Base-by-base conservation (phyloP, 2,329 filamentous ascomycete genomes). In the Penicillium sp. region DNA sequence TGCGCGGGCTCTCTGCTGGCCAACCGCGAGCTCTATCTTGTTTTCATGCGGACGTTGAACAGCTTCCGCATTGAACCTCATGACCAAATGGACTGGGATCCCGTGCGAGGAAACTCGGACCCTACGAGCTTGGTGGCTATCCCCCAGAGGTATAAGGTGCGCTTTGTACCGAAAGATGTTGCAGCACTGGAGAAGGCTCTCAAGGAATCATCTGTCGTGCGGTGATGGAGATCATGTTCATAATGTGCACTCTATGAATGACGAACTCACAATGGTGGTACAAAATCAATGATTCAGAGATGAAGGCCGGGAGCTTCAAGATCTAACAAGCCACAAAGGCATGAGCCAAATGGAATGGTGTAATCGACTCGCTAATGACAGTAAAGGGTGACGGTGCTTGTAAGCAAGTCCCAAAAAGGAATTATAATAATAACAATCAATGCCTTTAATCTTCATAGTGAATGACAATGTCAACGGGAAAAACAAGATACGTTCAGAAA, bases 21-120 rank as follows among this genome's bases (percentile, higher is more conserved):
- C 9, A 84, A 85, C 57, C 72, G 82, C 2, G 82, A 85, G 60
- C 69, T 85, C 13, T 85, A 86, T 51, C 70, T 84, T 8, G 72
- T 82, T 9, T 85, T 82, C 58, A 74, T 84, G 66, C 74, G 82
- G 28, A 76, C 81, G 53, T 66, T 85, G 26, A 81, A 77, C 62
- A 78, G 78, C 56, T 84, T 85, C 63, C 75, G 76, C 50, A 76
- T 85, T 47, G 68, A 78, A 45, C 76, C 75, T 50, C 66, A 73
- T 44, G 76, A 77, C 36, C 68, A 76, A 5, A 73, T 80, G 0
- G 79, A 84, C 45, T 76, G 75, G 27, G 76, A 85, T 61, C 82
- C 82, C 2, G 67, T 85, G 6, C 68, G 66, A 9, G 82, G 82
- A 0, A 82, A 77, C 53, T 70, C 76, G 3, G 82, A 84, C 57